phyloP scores from a whole-genome alignment of 306 rosid genomes.

The Sphenostylis stenocarpa region DNA sequence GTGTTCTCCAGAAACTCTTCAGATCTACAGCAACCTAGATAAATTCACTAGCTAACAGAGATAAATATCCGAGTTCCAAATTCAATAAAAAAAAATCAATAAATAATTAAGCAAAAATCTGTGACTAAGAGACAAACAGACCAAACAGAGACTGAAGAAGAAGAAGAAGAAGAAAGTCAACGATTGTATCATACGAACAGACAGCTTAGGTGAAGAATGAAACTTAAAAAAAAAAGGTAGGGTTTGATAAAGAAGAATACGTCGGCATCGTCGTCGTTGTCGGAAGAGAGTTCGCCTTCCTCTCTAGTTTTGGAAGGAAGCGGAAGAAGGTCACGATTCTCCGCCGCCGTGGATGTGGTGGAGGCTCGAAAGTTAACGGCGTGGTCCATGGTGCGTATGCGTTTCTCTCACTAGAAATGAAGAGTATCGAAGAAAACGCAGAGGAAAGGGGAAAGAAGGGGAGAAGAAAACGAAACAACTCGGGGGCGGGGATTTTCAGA shows the following conservation, averaged over 20 bases:
- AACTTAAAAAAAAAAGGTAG: neutral
- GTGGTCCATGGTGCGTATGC: slow-evolving; percentile 34
- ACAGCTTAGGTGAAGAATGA: neutral
- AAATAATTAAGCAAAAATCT: neutral
- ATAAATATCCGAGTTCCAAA: neutral
- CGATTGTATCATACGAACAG: neutral
- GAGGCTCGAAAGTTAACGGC: slow-evolving; percentile 30
- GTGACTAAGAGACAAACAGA: slow-evolving; percentile 8
- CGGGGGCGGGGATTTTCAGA: slow-evolving; percentile 7
- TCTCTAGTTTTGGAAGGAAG: slow-evolving; percentile 53
- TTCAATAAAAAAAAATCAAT: neutral
- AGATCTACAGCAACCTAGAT: slow-evolving; percentile 18
- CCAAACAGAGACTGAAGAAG: neutral
- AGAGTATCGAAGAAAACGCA: neutral
- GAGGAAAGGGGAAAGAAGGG: neutral
- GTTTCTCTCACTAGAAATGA: slow-evolving; percentile 14
- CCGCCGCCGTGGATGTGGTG: slow-evolving; percentile 31
- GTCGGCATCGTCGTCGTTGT: slow-evolving; percentile 43
- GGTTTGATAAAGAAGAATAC: slow-evolving; percentile 43
- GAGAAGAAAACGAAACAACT: slow-evolving; percentile 11
- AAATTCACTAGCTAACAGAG: slow-evolving; percentile 1
- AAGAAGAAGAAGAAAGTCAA: neutral
- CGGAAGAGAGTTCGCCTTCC: slow-evolving; percentile 89
- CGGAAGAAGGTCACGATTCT: slow-evolving; percentile 27
- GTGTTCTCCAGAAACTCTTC: neutral